phyloP scores from a whole-genome alignment of 2,329 filamentous ascomycete genomes.

The Dothiorella sarmentorum region DNA sequence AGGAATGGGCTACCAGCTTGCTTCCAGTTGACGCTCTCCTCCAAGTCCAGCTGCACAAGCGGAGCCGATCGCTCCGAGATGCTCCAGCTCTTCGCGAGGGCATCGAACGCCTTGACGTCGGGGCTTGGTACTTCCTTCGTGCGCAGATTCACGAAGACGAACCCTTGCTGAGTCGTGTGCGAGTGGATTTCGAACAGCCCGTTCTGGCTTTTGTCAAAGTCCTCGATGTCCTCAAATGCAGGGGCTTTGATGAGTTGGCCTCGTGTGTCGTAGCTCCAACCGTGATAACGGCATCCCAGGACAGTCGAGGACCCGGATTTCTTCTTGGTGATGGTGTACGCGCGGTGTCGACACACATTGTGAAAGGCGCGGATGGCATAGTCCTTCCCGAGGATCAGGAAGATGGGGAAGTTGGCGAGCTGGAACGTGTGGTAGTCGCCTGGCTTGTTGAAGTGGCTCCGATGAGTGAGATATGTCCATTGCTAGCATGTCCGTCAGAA shows the following conservation, averaged over 20 bases:
- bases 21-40: conserved; percentile 42
- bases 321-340: conserved; percentile 41
- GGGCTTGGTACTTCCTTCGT: conserved; percentile 18
- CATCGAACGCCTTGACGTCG: conserved; percentile 18
- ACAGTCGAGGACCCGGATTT: conserved; percentile 38
- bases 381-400: conserved; percentile 38
- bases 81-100: conserved; percentile 20
- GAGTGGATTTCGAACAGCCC: conserved; percentile 29
- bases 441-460: conserved; percentile 31
- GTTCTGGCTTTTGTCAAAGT: conserved; percentile 38
- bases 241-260: conserved; percentile 45
- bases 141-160: conserved; percentile 31
- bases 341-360: conserved; percentile 46
- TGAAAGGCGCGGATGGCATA: conserved; percentile 40
- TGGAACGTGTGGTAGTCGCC: conserved; percentile 38
- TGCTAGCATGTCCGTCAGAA: conserved; percentile 23
- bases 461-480: conserved; percentile 40
- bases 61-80: conserved; percentile 23
- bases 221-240: conserved; percentile 36
- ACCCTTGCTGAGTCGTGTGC: conserved; percentile 26
- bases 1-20: conserved; percentile 22
- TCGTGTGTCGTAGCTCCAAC: conserved; percentile 45
- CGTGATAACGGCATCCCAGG: conserved; percentile 46
- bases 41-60: conserved; percentile 34
- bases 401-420: conserved; percentile 39